Evolutionary conservation across 1,284 basidiomycete species (phyloP).

Genomic region (Sanghuangporus sanghuang): DNA sequence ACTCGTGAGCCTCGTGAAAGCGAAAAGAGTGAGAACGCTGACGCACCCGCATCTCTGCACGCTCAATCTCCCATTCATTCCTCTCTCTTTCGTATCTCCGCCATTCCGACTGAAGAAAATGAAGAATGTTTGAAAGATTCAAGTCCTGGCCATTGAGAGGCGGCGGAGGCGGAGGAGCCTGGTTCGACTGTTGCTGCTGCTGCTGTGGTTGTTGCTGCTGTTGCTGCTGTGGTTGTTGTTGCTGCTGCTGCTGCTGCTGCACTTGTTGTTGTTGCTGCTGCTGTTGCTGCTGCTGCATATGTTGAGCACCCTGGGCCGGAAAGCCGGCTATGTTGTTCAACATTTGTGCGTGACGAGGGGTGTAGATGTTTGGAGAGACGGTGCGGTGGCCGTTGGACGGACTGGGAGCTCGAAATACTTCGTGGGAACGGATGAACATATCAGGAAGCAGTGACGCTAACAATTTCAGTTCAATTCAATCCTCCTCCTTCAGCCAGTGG

Average conservation of each 20-base stretch:
- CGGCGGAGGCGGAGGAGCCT: constrained; percentile 62
- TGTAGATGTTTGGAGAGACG: background rate
- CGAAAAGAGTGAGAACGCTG: constrained; percentile 23
- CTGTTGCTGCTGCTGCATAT: constrained; percentile 37
- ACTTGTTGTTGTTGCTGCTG: constrained; percentile 49
- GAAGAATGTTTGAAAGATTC: constrained; percentile 91
- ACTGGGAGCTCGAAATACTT: constrained; percentile 4
- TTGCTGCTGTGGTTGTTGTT: constrained; percentile 35
- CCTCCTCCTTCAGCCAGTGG: background rate
- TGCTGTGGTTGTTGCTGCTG: constrained; percentile 50
- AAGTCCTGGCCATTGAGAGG: constrained; percentile 83
- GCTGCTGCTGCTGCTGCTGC: constrained; percentile 40
- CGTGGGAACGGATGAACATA: constrained; percentile 6
- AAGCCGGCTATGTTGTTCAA: constrained; percentile 41
- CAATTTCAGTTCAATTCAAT: background rate
- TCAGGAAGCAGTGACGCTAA: background rate
- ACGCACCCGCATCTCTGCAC: constrained; percentile 96
- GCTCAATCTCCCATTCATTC: constrained; percentile 99
- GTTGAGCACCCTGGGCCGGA: constrained; percentile 44
- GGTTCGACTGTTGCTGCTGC: constrained; percentile 47
- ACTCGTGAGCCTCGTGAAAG: constrained; percentile 15
- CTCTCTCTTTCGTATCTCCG: constrained; percentile 93
- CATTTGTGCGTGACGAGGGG: constrained; percentile 23
- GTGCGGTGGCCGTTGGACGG: background rate
- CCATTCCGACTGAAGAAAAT: constrained; percentile 98